Evolutionary conservation across 2,329 filamentous ascomycete genomes (phyloP).

Genomic region (Beauveria rudraprayagi): DNA sequence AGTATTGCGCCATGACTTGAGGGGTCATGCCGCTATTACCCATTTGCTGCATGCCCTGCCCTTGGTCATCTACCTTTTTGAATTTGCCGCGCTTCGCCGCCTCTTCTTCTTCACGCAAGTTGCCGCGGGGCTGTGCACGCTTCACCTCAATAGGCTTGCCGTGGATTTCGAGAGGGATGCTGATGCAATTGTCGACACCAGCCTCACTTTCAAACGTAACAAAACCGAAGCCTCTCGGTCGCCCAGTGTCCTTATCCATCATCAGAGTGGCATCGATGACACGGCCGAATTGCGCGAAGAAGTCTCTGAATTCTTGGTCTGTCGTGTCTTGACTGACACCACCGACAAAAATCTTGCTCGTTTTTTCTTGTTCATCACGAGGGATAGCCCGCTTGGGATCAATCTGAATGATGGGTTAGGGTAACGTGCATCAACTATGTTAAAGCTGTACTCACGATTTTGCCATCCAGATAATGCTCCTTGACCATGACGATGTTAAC

Average conservation of each 20-base stretch:
- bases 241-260: constrained; percentile 99
- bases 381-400: constrained; percentile 97
- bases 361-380: constrained; percentile 95
- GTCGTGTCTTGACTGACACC: constrained; percentile 96
- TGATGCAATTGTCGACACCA: constrained; percentile 85
- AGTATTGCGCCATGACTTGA: constrained; percentile 97
- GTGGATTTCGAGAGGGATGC: constrained; percentile 79
- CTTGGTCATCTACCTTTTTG: constrained; percentile 39
- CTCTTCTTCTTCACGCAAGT: constrained; percentile 85
- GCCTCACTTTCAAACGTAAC: constrained; percentile 96
- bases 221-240: constrained; percentile 92
- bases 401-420: constrained; percentile 52
- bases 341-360: constrained; percentile 96
- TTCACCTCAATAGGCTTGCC: constrained; percentile 98
- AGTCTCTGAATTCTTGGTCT: constrained; percentile 91
- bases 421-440: not conserved
- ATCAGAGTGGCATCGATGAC: constrained; percentile 97
- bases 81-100: constrained; percentile 55
- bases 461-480: constrained; percentile 94
- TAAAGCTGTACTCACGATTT: constrained; percentile 63
- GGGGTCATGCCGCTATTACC: constrained; percentile 69
- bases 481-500: constrained; percentile 99
- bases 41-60: constrained; percentile 34
- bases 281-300: constrained; percentile 92
- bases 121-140: constrained; percentile 91